Percentiles rank a stretch among this genome's conserved stretches.
Conservation (phyloP, 805 yeast genomes). For the Candida tammaniensis region DNA sequence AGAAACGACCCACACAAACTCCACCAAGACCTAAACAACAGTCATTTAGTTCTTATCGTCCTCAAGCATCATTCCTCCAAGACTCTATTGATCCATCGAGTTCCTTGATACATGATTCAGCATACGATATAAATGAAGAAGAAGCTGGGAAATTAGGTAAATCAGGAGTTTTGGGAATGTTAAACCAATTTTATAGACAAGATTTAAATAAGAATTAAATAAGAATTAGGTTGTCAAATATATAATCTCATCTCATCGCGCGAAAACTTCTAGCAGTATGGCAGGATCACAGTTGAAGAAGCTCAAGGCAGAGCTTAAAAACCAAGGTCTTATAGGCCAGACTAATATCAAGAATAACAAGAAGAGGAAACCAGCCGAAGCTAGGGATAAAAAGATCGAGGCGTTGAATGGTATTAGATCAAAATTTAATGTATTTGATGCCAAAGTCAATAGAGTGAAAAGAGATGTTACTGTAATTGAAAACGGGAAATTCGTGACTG, state of each 20-base stretch:
- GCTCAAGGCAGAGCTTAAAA: constrained; percentile 72
- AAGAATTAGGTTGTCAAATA: not conserved
- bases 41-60: not conserved
- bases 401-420: constrained; percentile 61
- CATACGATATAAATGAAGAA: constrained; percentile 33
- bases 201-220: constrained; percentile 22
- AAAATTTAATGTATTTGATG: constrained; percentile 89
- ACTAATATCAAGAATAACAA: constrained; percentile 62
- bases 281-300: constrained; percentile 87
- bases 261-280: too few relatives aligned
- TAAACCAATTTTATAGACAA: constrained; percentile 74
- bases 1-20: not conserved
- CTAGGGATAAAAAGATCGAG: constrained; percentile 65
- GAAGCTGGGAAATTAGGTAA: constrained; percentile 28
- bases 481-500: constrained; percentile 43
- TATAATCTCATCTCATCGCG: constrained; percentile 12
- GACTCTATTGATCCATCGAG: constrained; percentile 9
- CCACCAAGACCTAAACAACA: not conserved
- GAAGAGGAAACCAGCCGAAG: constrained; percentile 57
- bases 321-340: constrained; percentile 84
- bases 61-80: not conserved
- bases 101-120: constrained; percentile 16
- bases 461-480: constrained; percentile 44
- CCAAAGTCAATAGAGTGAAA: constrained; percentile 66
- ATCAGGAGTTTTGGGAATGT: constrained; percentile 70